Evolutionary conservation across 331 rosid species (phyloP), one percentile per base, ranked within the genome.

Genomic region (Quercus lobata): DNA sequence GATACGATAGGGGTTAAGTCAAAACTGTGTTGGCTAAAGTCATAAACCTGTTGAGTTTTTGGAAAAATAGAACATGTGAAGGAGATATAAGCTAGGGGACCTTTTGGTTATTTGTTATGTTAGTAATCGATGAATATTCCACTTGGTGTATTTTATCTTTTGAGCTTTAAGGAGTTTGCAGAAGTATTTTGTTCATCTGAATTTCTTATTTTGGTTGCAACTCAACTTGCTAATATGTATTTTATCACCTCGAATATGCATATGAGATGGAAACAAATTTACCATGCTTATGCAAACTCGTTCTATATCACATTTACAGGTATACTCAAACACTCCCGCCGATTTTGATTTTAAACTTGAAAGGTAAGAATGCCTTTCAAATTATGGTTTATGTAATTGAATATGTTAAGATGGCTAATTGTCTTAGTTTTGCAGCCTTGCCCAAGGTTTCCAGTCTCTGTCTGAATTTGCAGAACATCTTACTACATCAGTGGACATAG

Each of bases 341-440:
- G 98, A 95, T 85, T 95, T 95, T 86, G 98, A 95, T 88, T 95
- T 92, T 87, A 95, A 95, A 89, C 92, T 95, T 57, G 95, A 88
- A 89, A 91, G 95, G 98, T 89, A 63, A 76, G 84, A 55, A 25
- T 2, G 81, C 71, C 49, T 41, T 63, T 76, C 60, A 27, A 69
- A 69, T 29, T 76, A 56, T 22, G 34, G 66, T 79, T 25, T 62
- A 25, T 79, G 72, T 57, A 69, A 6, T 44, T 63, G 69, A 57
- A 56, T 71, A 53, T 57, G 57, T 68, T 62, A 74, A 70, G 81
- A 57, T 57, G 73, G 54, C 6, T 66, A 32, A 81, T 57, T 84
- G 52, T 87, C 35, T 34, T 25, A 75, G 79, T 80, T 78, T 46
- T 87, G 86, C 86, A 92, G 98, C 88, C 94, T 94, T 81, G 98